Base-by-base conservation (phyloP, 1,284 basidiomycete species). In the Melampsora americana region DNA sequence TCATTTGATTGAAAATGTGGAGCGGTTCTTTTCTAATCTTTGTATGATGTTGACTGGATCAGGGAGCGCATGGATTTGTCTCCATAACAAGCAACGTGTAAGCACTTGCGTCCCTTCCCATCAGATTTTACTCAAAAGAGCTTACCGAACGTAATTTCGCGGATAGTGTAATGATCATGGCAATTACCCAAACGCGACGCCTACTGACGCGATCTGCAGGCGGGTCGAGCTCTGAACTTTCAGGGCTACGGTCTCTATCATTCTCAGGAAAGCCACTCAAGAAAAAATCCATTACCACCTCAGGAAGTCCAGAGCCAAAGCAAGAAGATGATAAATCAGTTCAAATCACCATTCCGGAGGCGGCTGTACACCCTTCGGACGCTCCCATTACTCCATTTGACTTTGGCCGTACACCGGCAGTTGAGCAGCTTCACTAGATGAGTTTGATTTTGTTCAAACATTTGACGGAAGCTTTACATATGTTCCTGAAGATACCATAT, bases 1-100 rank as follows among this genome's bases (percentile, higher is more conserved):
- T 56, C 7, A 56, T 56, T n/a, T n/a, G 1, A 16, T 28, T 23
- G 20, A 56, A 14, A 56, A 2, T 56, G 9, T 56, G 53, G 2
- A 56, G 20, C n/a, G 53, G 39, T n/a, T 56, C n/a, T 23, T 56
- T n/a, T 28, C n/a, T 56, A 9, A n/a, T n/a, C 53, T 23, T 5
- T 42, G 39, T 12, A 6, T 42, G n/a, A 56, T 56, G 9, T 56
- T 56, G 53, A 56, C 0, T 9, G n/a, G 5, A n/a, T 56, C 28
- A 56, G 53, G 53, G 53, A 28, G 53, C 53, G 53, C 53, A 56
- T 56, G 53, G 53, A 56, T 56, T 56, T 56, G 53, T 56, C 28
- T 56, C 53, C n/a, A n/a, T 56, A 56, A 56, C 53, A 56, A 56
- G 53, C 53, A 56, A 56, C 53, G n/a, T 56, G 53, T 56, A 28